These are phyloP conservation scores for Neonectria faginata DNA, from an alignment of 2,329 filamentous ascomycete genomes.

Conservation along the genomic window DNA sequence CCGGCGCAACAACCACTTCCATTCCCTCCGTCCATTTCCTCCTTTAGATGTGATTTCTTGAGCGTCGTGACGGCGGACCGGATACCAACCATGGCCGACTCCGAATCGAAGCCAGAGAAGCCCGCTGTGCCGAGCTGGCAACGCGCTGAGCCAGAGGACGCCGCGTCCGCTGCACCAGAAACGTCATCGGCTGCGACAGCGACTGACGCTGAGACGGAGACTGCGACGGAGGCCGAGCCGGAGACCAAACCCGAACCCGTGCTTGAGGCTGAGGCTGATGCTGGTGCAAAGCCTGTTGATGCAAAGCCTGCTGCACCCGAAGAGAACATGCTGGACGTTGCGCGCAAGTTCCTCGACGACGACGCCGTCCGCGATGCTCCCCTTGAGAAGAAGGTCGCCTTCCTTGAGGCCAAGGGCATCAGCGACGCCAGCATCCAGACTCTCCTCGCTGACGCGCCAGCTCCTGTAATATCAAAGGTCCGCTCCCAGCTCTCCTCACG, in stretches of 20 bases:
- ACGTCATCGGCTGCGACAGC: constrained; percentile 30
- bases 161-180: constrained; percentile 30
- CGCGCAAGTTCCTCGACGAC: constrained; percentile 80
- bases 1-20: constrained; percentile 5
- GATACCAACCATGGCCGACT: constrained; percentile 49
- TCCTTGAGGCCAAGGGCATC: constrained; percentile 83
- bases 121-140: constrained; percentile 51
- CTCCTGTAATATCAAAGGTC: constrained; percentile 34
- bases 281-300: no score
- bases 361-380: constrained; percentile 76
- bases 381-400: constrained; percentile 78
- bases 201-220: constrained; percentile 23
- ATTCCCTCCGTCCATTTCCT: constrained; percentile 8
- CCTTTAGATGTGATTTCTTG: constrained; percentile 4
- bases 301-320: constrained; percentile 6
- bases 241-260: constrained; percentile 12
- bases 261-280: constrained; percentile 5
- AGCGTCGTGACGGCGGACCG: background rate
- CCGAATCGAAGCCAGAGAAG: constrained; percentile 43
- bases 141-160: constrained; percentile 38
- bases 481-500: background rate
- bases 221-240: constrained; percentile 5
- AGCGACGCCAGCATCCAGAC: constrained; percentile 73
- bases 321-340: constrained; percentile 66
- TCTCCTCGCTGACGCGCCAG: constrained; percentile 61